Evolutionary conservation across 2,329 filamentous ascomycete genomes (phyloP).

Genomic region (Botrytis medusae): DNA sequence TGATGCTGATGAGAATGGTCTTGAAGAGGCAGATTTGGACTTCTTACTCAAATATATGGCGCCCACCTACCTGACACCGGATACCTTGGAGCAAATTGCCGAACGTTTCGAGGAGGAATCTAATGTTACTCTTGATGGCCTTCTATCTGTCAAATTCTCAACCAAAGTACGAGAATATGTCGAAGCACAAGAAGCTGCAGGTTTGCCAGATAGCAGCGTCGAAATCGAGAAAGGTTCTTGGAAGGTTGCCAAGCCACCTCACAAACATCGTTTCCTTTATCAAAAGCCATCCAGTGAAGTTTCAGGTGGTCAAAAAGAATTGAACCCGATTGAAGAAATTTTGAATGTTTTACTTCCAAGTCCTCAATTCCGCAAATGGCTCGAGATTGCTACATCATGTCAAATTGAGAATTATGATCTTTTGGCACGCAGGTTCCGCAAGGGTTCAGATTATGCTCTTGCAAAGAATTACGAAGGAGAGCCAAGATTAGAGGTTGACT

Average conservation of each 20-base stretch:
- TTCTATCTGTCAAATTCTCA: slow-evolving; percentile 78
- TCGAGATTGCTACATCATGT: slow-evolving; percentile 77
- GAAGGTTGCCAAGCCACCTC: slow-evolving; percentile 81
- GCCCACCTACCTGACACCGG: slow-evolving; percentile 87
- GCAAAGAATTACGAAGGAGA: slow-evolving; percentile 80
- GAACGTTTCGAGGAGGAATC: slow-evolving; percentile 80
- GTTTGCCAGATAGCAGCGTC: slow-evolving; percentile 47
- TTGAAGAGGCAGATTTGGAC: slow-evolving; percentile 79
- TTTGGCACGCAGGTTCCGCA: slow-evolving; percentile 82
- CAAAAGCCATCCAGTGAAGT: slow-evolving; percentile 53
- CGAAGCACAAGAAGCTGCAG: slow-evolving; percentile 58
- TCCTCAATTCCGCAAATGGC: slow-evolving; percentile 83
- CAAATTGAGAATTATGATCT: slow-evolving; percentile 72
- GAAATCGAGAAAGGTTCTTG: slow-evolving; percentile 63
- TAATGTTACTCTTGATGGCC: slow-evolving; percentile 76
- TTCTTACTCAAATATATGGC: slow-evolving; percentile 90
- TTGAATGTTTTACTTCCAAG: slow-evolving; percentile 82
- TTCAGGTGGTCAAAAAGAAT: slow-evolving; percentile 41
- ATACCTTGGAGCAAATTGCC: slow-evolving; percentile 79
- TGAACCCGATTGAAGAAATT: slow-evolving; percentile 70
- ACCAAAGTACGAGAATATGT: slow-evolving; percentile 70
- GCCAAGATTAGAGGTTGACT: slow-evolving; percentile 80
- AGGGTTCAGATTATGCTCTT: slow-evolving; percentile 86
- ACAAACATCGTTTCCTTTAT: slow-evolving; percentile 94
- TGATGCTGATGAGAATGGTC: slow-evolving; percentile 50